Percentiles rank a stretch among this genome's conserved stretches.
phyloP scores from a whole-genome alignment of 345 rosid species.

The Arabidopsis suecica region DNA sequence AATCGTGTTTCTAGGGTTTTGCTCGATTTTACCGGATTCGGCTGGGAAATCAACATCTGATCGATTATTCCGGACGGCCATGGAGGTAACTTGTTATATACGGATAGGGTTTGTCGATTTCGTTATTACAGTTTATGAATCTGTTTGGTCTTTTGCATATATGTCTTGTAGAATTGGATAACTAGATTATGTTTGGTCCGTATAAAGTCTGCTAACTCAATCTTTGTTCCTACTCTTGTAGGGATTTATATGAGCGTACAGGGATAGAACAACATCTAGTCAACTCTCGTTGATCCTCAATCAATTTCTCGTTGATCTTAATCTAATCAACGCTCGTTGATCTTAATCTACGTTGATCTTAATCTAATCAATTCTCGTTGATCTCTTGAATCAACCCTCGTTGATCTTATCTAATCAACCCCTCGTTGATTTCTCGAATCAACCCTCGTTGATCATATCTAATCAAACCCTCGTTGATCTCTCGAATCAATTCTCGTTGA shows the following conservation, averaged over 20 bases:
- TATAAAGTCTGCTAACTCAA: neutral
- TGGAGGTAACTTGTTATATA: slow-evolving; percentile 16
- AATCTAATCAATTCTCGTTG: neutral
- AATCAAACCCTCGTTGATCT: no score
- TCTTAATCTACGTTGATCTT: no score
- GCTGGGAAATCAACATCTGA: no score
- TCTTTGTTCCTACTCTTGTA: neutral
- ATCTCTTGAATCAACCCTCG: no score
- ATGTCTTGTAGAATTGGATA: neutral
- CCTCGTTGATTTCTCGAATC: neutral
- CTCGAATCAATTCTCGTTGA: neutral
- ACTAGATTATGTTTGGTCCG: no score
- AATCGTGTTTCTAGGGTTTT: no score
- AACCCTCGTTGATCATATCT: neutral
- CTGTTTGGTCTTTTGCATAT: neutral
- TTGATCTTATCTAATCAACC: no score
- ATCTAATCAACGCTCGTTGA: neutral
- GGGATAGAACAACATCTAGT: neutral
- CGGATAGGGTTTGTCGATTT: no score
- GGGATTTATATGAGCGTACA: neutral
- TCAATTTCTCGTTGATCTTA: no score
- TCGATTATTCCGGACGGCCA: no score
- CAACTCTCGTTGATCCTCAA: neutral
- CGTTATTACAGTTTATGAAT: neutral
- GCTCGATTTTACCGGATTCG: no score